Conservation (phyloP, 148 eudicot species). For the Chenopodium suecicum region DNA sequence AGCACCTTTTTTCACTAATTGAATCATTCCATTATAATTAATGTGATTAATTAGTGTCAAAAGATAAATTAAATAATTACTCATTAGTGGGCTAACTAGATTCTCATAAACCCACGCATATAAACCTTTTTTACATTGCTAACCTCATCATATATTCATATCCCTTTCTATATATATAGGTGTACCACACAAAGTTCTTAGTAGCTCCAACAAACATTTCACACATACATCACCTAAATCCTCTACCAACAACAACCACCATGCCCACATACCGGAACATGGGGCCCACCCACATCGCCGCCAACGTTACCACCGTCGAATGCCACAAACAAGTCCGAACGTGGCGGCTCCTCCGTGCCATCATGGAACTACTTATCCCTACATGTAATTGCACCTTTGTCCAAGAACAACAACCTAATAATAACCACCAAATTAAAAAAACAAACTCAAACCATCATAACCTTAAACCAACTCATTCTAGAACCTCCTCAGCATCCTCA, state of each 20-base stretch:
- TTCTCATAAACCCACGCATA: slow-evolving; percentile 25
- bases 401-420: slow-evolving; percentile 20
- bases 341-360: slow-evolving; percentile 68
- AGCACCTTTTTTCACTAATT: slow-evolving; percentile 11
- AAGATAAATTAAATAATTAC: slow-evolving; percentile 25
- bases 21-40: slow-evolving; percentile 16
- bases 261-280: slow-evolving; percentile 17
- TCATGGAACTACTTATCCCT: slow-evolving; percentile 59
- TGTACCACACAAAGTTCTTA: neutral
- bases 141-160: neutral
- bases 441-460: neutral
- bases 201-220: neutral
- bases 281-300: slow-evolving; percentile 30
- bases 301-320: slow-evolving; percentile 53
- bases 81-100: slow-evolving; percentile 33
- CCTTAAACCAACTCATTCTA: neutral
- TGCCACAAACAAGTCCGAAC: slow-evolving; percentile 77
- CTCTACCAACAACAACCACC: neutral
- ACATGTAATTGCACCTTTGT: slow-evolving; percentile 47
- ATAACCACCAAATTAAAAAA: neutral
- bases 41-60: slow-evolving; percentile 33
- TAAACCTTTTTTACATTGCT: neutral
- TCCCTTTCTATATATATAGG: slow-evolving; percentile 12
- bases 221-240: neutral
- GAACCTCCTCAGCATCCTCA: neutral